Evolutionary conservation across 306 rosid genomes (phyloP).

Genomic region (Dryas drummondii): DNA sequence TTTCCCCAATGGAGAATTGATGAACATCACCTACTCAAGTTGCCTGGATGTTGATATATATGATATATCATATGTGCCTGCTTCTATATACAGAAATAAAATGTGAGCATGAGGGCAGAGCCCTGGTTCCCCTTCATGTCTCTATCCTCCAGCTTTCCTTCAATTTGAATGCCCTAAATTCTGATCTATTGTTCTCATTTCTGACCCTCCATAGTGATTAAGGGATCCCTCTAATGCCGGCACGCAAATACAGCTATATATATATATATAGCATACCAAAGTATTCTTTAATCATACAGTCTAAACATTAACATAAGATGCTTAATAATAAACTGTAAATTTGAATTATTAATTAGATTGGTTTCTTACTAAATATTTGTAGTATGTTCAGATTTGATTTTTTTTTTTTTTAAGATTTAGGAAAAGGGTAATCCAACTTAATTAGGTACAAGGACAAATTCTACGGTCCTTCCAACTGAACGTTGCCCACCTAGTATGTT

Average conservation of each 20-base stretch:
- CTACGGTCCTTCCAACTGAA: too few relatives aligned
- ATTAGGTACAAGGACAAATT: too few relatives aligned
- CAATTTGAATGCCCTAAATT: background rate
- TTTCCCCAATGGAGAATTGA: conserved; percentile 1
- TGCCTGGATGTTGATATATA: background rate
- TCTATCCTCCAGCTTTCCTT: conserved; percentile 33
- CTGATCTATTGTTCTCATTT: background rate
- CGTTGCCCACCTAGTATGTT: too few relatives aligned
- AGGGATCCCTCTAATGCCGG: background rate
- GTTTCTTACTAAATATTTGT: too few relatives aligned
- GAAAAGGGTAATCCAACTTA: too few relatives aligned
- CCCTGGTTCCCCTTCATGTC: conserved; percentile 19
- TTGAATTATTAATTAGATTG: too few relatives aligned
- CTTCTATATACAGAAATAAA: conserved; percentile 3
- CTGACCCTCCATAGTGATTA: background rate
- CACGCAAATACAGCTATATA: background rate
- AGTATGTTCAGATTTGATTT: too few relatives aligned
- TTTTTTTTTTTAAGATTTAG: too few relatives aligned
- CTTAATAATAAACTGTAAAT: too few relatives aligned
- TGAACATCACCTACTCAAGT: conserved; percentile 23
- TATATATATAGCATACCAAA: background rate
- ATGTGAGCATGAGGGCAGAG: conserved; percentile 11
- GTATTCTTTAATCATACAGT: too few relatives aligned
- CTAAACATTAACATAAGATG: too few relatives aligned
- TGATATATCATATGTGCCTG: background rate